Evolutionary conservation across 352 stramenopile genomes (phyloP), one percentile per base, ranked within the genome.

Genomic region (Saprolegnia parasitica): DNA sequence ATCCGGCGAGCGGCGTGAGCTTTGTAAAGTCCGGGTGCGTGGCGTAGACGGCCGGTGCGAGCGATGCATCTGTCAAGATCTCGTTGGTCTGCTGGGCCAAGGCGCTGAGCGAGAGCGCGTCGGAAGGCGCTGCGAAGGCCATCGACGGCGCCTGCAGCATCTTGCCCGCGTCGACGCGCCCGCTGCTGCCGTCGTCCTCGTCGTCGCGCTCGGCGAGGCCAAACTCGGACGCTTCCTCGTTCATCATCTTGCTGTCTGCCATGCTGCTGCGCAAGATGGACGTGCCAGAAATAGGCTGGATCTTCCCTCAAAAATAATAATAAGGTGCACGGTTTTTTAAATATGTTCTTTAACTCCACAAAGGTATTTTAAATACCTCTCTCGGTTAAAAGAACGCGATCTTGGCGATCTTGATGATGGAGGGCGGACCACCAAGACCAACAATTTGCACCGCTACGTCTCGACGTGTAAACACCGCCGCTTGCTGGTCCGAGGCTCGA

Each of bases 1-100:
- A 52, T 24, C 32, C 37, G 23, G 52, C n/a, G 13, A 42, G 20
- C 37, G 58, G 37, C n/a, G 58, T 67, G 40, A 67, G 45, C 45
- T 67, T 67, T 40, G 29, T 20, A 21, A 67, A 67, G 42, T 67
- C 58, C 4, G 58, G 58, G 39, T 67, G 58, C 4, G n/a, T 39
- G 37, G 40, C 32, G 15, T 29, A 21, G 5, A 6, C 24, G 4
- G n/a, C 11, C 6, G 40, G 21, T 4, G 23, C 18, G 8, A 26
- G 5, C 23, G 18, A 39, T 4, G 16, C 32, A 24, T 32, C 35
- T 21, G 55, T 23, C 21, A 62, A n/a, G 21, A 62, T 40, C 32
- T 62, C 55, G 23, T 45, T 24, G 9, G 55, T 62, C 55, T 62
- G 26, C 11, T 62, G 55, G 3, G 32, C 55, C 24, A 62, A 45